Evolutionary conservation across 306 rosid species (phyloP).

Genomic region (Vicia sativa): DNA sequence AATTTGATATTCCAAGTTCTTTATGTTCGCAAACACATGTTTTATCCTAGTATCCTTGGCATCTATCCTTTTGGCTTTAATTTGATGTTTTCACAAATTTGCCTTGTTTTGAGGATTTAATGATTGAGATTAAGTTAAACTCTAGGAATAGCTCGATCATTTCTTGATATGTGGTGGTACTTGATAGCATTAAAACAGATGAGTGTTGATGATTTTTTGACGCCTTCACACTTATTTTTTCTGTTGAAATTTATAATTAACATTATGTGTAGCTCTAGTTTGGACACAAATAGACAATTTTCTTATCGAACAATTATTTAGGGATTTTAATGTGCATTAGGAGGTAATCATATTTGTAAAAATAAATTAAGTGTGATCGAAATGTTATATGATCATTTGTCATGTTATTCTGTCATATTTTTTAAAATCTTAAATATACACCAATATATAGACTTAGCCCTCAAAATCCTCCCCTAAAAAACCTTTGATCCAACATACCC

Average conservation of each 20-base stretch:
- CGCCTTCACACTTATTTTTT: not conserved
- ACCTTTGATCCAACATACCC: not conserved
- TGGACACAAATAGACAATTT: slow-evolving; percentile 1
- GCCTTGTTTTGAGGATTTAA: slow-evolving; percentile 22
- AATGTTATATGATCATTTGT: not conserved
- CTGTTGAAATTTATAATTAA: not conserved
- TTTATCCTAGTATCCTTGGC: slow-evolving; percentile 20
- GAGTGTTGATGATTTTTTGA: not conserved
- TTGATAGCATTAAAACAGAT: not conserved
- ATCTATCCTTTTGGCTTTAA: slow-evolving; percentile 19
- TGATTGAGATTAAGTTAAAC: slow-evolving; percentile 11
- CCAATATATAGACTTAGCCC: not conserved
- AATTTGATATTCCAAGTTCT: slow-evolving; percentile 19
- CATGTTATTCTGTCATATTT: not conserved
- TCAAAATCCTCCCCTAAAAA: not conserved
- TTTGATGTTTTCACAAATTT: slow-evolving; percentile 20
- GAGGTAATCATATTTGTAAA: not conserved
- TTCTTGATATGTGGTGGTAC: slow-evolving; percentile 14
- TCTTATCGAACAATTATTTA: slow-evolving; percentile 10
- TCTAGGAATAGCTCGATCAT: slow-evolving; percentile 24
- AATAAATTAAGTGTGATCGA: not conserved
- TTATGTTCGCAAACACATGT: not conserved
- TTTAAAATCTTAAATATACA: not conserved
- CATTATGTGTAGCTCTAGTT: slow-evolving; percentile 1
- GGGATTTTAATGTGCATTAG: slow-evolving; percentile 17